Base-by-base conservation (phyloP, 768 basidiomycete species). In the Boletus sp. region DNA sequence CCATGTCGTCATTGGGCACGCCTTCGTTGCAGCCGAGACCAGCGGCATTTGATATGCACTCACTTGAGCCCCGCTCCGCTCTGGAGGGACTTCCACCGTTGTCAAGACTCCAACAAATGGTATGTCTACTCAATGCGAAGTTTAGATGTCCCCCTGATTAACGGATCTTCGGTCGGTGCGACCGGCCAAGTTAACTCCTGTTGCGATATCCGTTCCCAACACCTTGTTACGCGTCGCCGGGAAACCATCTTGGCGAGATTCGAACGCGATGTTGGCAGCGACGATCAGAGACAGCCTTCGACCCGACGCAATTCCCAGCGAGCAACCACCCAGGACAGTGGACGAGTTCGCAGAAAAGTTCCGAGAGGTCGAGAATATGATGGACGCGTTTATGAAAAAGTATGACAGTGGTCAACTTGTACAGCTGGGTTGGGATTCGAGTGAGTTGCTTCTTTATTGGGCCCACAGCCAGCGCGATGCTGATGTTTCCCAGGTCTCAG, bases 401-500 rank as follows among this genome's bases (percentile, higher is more conserved):
- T 59, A 63, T 21, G 50, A 63, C 13, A 49, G 43, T 15, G 69
- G 69, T 11, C 52, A 53, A 35, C 57, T 72, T 10, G 51, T 11
- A 27, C 37, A 23, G 4, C 51, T 72, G 5, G 70, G 69, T 13
- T 70, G 66, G 68, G 66, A 63, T 44, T 42, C 58, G 17, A 62
- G 69, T 72, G 17, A 49, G 64, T 54, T 21, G 2, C 27, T 13
- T 23, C 33, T 45, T 35, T 17, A 2, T 37, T n/a, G 7, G 2
- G 10, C 8, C 4, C 8, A 7, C 2, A n/a, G 23, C 15, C 7
- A 8, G 19, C 27, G 4, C 11, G 42, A 15, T 30, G 23, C 42
- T 64, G 14, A 64, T n/a, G 5, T n/a, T 19, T n/a, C 32, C 11
- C 27, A 67, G 56, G 39, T 51, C 41, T 46, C 19, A 13, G 25